phyloP scores from a whole-genome alignment of 176 grass and related monocot species.

The Cenchrus americanus region DNA sequence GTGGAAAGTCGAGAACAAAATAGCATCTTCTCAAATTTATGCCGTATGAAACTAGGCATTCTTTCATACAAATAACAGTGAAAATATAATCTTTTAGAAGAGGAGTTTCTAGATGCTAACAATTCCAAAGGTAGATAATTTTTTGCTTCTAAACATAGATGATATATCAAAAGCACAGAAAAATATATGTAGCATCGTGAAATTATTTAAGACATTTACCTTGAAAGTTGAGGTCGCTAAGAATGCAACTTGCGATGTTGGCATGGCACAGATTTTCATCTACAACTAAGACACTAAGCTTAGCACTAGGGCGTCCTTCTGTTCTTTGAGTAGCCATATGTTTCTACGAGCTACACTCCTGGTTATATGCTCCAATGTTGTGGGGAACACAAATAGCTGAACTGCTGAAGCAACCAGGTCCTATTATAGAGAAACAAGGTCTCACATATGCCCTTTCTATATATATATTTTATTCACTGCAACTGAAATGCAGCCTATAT shows the following conservation, averaged over 20 bases:
- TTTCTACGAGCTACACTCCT: not conserved
- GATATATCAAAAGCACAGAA: too few species aligned
- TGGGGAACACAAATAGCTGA: too few species aligned
- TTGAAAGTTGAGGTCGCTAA: not conserved
- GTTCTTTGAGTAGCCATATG: not conserved
- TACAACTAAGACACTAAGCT: conserved; percentile 6
- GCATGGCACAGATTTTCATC: conserved; percentile 29
- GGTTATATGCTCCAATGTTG: too few species aligned
- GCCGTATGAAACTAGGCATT: not conserved
- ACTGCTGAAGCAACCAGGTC: too few species aligned
- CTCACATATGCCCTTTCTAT: too few species aligned
- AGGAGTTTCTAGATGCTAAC: not conserved
- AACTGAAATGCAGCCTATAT: too few species aligned
- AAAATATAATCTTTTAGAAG: not conserved
- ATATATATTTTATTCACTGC: too few species aligned
- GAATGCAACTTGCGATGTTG: not conserved
- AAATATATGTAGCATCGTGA: too few species aligned
- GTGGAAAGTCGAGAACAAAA: too few species aligned
- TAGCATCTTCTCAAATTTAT: too few species aligned
- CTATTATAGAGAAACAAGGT: too few species aligned
- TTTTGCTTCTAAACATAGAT: too few species aligned
- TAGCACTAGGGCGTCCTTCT: not conserved
- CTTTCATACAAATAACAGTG: not conserved
- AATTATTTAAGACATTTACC: not conserved
- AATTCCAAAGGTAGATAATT: not conserved